These are phyloP conservation scores for Zarea fungicola DNA, from an alignment of 2,329 filamentous ascomycete species.

Conservation along the genomic window DNA sequence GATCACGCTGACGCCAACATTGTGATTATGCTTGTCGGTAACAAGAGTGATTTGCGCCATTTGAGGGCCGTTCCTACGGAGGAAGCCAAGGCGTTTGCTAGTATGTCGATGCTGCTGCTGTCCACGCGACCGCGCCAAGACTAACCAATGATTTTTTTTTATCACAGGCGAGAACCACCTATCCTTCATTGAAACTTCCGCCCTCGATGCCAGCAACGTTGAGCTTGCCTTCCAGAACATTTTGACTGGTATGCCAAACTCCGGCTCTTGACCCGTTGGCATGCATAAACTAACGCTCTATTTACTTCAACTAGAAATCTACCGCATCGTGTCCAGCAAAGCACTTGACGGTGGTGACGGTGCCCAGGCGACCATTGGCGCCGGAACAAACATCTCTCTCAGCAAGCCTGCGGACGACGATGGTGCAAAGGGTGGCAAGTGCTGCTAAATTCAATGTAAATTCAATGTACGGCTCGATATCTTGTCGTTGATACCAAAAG, in stretches of 20 bases:
- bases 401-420: slow-evolving; percentile 76
- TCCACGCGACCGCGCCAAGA: slow-evolving; percentile 12
- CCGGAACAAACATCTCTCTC: slow-evolving; percentile 79
- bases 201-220: slow-evolving; percentile 97
- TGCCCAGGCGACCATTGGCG: slow-evolving; percentile 71
- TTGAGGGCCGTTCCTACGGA: slow-evolving; percentile 94
- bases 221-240: slow-evolving; percentile 99
- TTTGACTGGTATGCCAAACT: slow-evolving; percentile 69
- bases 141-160: slow-evolving; percentile 12
- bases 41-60: slow-evolving; percentile 99
- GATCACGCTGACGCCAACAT: slow-evolving; percentile 99
- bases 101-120: slow-evolving; percentile 44
- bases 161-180: slow-evolving; percentile 98
- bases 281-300: slow-evolving; percentile 13
- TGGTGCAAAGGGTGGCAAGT: slow-evolving; percentile 72
- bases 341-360: slow-evolving; percentile 86
- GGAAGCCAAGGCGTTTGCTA: slow-evolving; percentile 96
- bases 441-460: slow-evolving; percentile 61
- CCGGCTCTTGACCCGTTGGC: not conserved
- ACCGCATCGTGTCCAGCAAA: slow-evolving; percentile 98
- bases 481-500: slow-evolving; percentile 8
- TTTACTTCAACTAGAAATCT: slow-evolving; percentile 70
- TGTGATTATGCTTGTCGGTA: slow-evolving; percentile 98
- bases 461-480: slow-evolving; percentile 1
- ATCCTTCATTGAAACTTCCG: slow-evolving; percentile 98